Base-by-base conservation (phyloP, 2,329 filamentous ascomycete species). In the Cercospora sojina region DNA sequence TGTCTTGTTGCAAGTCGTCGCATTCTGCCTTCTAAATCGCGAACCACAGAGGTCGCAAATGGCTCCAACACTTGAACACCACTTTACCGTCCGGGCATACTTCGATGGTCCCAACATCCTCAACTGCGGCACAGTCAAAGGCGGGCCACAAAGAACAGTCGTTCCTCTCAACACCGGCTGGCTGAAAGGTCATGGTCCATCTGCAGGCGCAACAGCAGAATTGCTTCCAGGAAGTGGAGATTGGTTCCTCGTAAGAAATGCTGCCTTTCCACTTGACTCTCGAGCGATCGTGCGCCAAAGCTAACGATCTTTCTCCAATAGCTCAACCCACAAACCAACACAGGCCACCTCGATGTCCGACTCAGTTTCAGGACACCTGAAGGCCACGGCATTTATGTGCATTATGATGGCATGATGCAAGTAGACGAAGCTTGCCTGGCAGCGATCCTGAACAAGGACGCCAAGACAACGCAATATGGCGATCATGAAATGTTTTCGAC, bases 401-500 rank as follows among this genome's bases (percentile, higher is more conserved):
- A 62, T 23, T 65, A 65, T 16, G 59, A 62, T 51, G 64, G 59
- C 1, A 31, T 65, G 49, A 57, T 65, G 58, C 43, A 57, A 35
- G 64, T 65, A 0, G 64, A 62, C 29, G 64, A 57, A n/a, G 20
- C 51, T 29, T 49, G 32, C 18, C 13, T 47, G 10, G 58, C 64
- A n/a, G 58, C 58, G 2, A 43, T 65, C 8, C 10, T 57, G 25
- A 51, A 38, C 6, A 51, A 61, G 31, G 58, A 57, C 3, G 64
- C 64, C 13, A 62, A 56, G 43, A 62, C 64, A 16, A 65, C 64
- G 3, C n/a, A 57, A n/a, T 43, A 31, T 57, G 64, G 64, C 16
- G 64, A 65, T 12, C 64, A 65, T 57, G 64, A 65, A 29, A 16
- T 65, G 6, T 65, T 62, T 20, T 59, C 64, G 5, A 57, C 31